A percentile compares a stretch with the other conserved stretches of the same genome.
Conservation (phyloP, 2,329 filamentous ascomycete genomes). For the Botrytis fragariae region DNA sequence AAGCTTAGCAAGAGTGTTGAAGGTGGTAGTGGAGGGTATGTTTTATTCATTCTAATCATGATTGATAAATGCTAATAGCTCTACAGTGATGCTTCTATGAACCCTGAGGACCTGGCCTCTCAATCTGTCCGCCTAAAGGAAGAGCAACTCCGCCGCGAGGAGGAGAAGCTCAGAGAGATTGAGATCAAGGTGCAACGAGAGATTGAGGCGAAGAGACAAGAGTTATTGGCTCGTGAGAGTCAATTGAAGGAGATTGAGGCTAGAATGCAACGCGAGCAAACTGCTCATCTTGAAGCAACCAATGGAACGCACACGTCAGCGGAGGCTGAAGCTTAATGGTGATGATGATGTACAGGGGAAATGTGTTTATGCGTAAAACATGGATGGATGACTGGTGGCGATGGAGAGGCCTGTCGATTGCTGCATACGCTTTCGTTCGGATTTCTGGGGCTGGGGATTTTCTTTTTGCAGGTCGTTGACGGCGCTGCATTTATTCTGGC, state of each 20-base stretch:
- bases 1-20: slow-evolving; percentile 99
- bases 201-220: slow-evolving; percentile 99
- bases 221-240: slow-evolving; percentile 93
- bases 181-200: slow-evolving; percentile 99
- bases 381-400: slow-evolving; percentile 24
- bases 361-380: slow-evolving; percentile 23
- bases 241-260: slow-evolving; percentile 99
- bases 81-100: slow-evolving; percentile 79
- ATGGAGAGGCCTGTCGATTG: slow-evolving; percentile 26
- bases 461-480: slow-evolving; percentile 38
- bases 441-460: slow-evolving; percentile 33
- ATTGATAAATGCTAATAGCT: slow-evolving; percentile 38
- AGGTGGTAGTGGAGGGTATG: slow-evolving; percentile 82
- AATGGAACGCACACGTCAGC: slow-evolving; percentile 30
- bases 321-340: slow-evolving; percentile 32
- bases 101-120: slow-evolving; percentile 93
- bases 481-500: slow-evolving; percentile 38
- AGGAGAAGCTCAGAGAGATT: slow-evolving; percentile 99
- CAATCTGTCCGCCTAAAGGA: slow-evolving; percentile 99
- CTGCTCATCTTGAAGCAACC: slow-evolving; percentile 45
- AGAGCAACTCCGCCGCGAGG: slow-evolving; percentile 96
- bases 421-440: slow-evolving; percentile 28
- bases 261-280: slow-evolving; percentile 87
- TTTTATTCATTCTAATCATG: slow-evolving; percentile 38
- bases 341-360: slow-evolving; percentile 21